phyloP scores from a whole-genome alignment of 495 filamentous ascomycete species.

The Neurospora sp. region DNA sequence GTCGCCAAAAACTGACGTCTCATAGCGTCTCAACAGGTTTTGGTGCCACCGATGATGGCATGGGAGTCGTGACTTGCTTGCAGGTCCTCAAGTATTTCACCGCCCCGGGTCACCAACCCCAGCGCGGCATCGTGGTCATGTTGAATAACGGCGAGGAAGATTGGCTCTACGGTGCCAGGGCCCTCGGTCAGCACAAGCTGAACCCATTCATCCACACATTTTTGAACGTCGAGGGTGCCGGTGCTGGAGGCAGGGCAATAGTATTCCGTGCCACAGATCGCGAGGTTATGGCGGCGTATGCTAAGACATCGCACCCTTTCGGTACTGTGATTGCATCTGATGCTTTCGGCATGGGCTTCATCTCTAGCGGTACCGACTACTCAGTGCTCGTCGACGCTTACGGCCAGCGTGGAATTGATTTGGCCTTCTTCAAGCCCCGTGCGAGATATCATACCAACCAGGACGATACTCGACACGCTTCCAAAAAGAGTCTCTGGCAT shows the following conservation, averaged over 20 bases:
- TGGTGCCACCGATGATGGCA: constrained; percentile 89
- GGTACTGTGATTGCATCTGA: constrained; percentile 73
- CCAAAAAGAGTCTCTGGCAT: constrained; percentile 72
- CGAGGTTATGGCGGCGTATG: constrained; percentile 75
- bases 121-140: constrained; percentile 70
- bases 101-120: constrained; percentile 60
- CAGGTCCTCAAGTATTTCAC: constrained; percentile 89
- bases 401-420: constrained; percentile 80
- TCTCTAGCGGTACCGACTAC: constrained; percentile 85
- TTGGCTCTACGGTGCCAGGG: constrained; percentile 78
- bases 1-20: constrained; percentile 5
- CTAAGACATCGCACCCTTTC: constrained; percentile 61
- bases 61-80: constrained; percentile 75
- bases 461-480: constrained; percentile 75
- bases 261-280: constrained; percentile 80
- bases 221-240: constrained; percentile 89
- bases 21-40: constrained; percentile 72
- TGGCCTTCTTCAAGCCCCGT: constrained; percentile 81
- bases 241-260: constrained; percentile 80
- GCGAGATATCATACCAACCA: constrained; percentile 85
- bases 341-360: constrained; percentile 67
- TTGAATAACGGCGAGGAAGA: constrained; percentile 98
- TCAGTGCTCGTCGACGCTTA: constrained; percentile 69
- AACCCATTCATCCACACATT: constrained; percentile 71
- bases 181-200: constrained; percentile 75